Evolutionary conservation across 2,329 filamentous ascomycete genomes (phyloP).

Genomic region (Corynespora cassiicola): DNA sequence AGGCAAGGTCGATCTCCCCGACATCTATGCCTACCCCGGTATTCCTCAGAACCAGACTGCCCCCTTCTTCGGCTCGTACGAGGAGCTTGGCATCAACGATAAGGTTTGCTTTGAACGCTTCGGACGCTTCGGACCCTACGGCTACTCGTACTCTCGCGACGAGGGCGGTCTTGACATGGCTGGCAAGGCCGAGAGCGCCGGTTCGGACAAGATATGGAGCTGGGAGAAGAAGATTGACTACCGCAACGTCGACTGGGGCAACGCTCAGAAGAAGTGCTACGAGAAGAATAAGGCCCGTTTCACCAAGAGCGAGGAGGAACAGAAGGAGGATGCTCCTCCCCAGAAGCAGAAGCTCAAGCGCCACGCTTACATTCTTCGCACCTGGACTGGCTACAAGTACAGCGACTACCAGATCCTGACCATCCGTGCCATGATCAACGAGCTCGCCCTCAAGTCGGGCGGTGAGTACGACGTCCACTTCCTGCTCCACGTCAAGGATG

Average conservation of each 20-base stretch:
- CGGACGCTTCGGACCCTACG: constrained; percentile 58
- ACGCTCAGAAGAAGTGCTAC: constrained; percentile 54
- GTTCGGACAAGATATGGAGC: constrained; percentile 49
- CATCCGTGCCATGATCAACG: constrained; percentile 81
- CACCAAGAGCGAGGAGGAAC: constrained; percentile 39
- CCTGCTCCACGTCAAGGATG: constrained; percentile 83
- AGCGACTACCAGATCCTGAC: constrained; percentile 80
- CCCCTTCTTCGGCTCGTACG: constrained; percentile 57
- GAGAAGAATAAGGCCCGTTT: constrained; percentile 59
- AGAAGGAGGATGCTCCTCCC: constrained; percentile 30
- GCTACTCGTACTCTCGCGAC: constrained; percentile 55
- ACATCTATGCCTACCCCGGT: constrained; percentile 69
- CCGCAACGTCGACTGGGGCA: constrained; percentile 55
- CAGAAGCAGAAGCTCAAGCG: constrained; percentile 58
- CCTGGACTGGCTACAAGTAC: constrained; percentile 84
- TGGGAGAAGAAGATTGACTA: constrained; percentile 61
- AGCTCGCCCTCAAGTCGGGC: constrained; percentile 80
- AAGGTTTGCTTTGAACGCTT: constrained; percentile 60
- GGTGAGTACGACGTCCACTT: constrained; percentile 88
- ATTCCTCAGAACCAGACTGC: constrained; percentile 56
- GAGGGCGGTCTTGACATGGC: constrained; percentile 58
- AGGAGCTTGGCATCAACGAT: constrained; percentile 54
- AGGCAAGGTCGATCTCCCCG: constrained; percentile 63
- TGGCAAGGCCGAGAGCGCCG: constrained; percentile 51
- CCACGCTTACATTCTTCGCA: constrained; percentile 83